Percentiles rank a stretch among this genome's conserved stretches.
phyloP scores from a whole-genome alignment of 495 filamentous ascomycete genomes.

The Copromyces sp. region DNA sequence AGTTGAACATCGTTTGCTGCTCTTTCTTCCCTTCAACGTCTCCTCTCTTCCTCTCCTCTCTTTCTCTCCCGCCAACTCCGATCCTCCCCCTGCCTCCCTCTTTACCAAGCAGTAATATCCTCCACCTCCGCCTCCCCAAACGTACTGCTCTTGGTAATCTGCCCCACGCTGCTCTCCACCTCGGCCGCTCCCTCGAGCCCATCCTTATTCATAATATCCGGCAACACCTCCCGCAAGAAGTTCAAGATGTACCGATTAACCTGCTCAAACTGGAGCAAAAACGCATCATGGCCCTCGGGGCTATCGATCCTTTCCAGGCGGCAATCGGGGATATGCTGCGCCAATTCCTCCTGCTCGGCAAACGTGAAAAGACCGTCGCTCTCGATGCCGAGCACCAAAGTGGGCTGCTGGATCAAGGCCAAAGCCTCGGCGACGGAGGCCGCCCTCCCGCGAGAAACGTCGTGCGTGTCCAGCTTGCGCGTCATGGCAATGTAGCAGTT shows the following conservation, averaged over 20 bases:
- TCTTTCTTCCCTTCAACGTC: background rate
- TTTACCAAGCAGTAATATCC: conserved; percentile 92
- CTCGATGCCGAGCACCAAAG: conserved; percentile 84
- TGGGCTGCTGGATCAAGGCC: conserved; percentile 74
- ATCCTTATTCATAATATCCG: conserved; percentile 70
- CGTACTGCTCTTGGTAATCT: conserved; percentile 66
- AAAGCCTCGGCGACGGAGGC: conserved; percentile 60
- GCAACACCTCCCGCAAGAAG: conserved; percentile 73
- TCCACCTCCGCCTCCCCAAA: conserved; percentile 95
- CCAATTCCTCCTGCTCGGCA: conserved; percentile 87
- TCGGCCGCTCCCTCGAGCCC: conserved; percentile 30
- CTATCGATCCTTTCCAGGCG: conserved; percentile 78
- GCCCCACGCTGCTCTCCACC: conserved; percentile 35
- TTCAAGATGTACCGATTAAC: conserved; percentile 80
- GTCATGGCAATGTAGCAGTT: conserved; percentile 99
- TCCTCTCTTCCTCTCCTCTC: background rate
- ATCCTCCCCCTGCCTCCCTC: background rate
- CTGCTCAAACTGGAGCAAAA: conserved; percentile 92
- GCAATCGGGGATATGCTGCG: conserved; percentile 68
- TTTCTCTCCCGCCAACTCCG: background rate
- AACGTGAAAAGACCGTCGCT: conserved; percentile 94
- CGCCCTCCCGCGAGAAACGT: conserved; percentile 67
- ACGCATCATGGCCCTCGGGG: conserved; percentile 92
- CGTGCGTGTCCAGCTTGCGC: conserved; percentile 96
- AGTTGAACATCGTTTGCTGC: background rate